phyloP scores from a whole-genome alignment of 371 early-diverging fungal genomes.

The Apophysomyces trapeziformis region DNA sequence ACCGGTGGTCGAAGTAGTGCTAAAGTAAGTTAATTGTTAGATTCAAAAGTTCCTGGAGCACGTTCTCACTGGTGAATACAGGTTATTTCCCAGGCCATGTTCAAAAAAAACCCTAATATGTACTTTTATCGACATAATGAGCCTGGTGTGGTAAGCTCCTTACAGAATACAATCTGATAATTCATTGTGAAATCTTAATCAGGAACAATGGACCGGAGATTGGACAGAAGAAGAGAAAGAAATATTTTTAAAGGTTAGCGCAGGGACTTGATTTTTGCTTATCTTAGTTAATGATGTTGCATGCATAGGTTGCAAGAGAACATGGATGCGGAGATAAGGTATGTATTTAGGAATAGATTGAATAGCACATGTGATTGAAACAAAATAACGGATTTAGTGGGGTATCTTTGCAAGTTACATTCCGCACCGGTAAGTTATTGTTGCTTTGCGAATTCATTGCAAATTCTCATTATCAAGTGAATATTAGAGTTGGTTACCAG shows the following conservation, averaged over 20 bases:
- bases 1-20: slow-evolving; percentile 31
- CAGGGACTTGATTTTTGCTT: background rate
- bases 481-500: slow-evolving; percentile 66
- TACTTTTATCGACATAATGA: slow-evolving; percentile 78
- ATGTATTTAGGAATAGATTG: slow-evolving; percentile 12
- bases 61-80: slow-evolving; percentile 10
- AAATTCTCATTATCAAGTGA: slow-evolving; percentile 8
- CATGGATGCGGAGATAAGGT: slow-evolving; percentile 69
- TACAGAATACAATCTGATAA: background rate
- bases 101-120: slow-evolving; percentile 76
- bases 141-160: slow-evolving; percentile 60
- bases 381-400: slow-evolving; percentile 48
- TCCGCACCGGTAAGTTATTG: slow-evolving; percentile 60
- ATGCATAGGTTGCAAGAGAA: slow-evolving; percentile 38
- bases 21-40: slow-evolving; percentile 33
- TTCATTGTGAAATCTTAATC: slow-evolving; percentile 6
- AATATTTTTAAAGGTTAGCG: slow-evolving; percentile 55
- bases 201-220: slow-evolving; percentile 76
- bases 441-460: background rate
- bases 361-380: background rate
- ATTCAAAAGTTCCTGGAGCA: too few relatives aligned
- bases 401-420: slow-evolving; percentile 76
- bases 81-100: slow-evolving; percentile 63
- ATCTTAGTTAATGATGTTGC: background rate
- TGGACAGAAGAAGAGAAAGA: slow-evolving; percentile 70